A percentile compares a stretch with the other conserved stretches of the same genome.
These are phyloP conservation scores for Rosa hybrid DNA, from an alignment of 331 rosid species.

Conservation along the genomic window DNA sequence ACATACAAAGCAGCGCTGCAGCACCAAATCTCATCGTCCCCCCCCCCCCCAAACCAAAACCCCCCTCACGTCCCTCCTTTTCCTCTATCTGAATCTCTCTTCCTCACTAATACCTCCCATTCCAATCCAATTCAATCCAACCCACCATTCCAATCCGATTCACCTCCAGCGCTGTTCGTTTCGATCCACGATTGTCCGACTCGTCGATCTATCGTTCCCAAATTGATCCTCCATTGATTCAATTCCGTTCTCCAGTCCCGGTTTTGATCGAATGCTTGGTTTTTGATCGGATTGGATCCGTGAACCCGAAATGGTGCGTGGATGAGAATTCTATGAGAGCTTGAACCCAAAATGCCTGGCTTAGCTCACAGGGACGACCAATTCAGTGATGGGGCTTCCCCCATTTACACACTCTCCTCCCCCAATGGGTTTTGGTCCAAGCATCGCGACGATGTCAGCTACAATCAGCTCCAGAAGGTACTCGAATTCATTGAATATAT, in stretches of 20 bases:
- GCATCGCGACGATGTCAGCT: constrained; percentile 67
- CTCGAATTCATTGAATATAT: constrained; percentile 17
- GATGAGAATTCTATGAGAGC: constrained; percentile 40
- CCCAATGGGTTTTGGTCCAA: constrained; percentile 87
- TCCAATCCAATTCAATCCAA: constrained; percentile 31
- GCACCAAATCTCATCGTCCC: constrained; percentile 74
- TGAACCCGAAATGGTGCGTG: constrained; percentile 9
- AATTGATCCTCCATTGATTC: constrained; percentile 1
- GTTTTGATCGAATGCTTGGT: constrained; percentile 31
- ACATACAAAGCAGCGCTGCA: background rate
- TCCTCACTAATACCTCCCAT: constrained; percentile 6
- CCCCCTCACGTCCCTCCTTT: constrained; percentile 36
- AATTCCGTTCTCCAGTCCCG: constrained; percentile 1
- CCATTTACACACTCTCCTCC: constrained; percentile 51
- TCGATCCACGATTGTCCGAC: constrained; percentile 24
- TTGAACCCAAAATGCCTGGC: constrained; percentile 78
- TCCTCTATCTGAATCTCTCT: constrained; percentile 37
- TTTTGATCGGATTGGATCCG: constrained; percentile 44
- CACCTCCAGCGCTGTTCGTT: constrained; percentile 19
- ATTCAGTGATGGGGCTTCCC: constrained; percentile 62
- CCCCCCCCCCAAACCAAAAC: constrained; percentile 45
- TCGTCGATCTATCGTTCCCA: constrained; percentile 44
- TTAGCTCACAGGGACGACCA: constrained; percentile 73
- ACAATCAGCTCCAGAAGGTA: constrained; percentile 89
- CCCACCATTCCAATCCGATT: constrained; percentile 30